Base-by-base conservation (phyloP, 202 grass and related monocot species). In the Elaeis oleifera region DNA sequence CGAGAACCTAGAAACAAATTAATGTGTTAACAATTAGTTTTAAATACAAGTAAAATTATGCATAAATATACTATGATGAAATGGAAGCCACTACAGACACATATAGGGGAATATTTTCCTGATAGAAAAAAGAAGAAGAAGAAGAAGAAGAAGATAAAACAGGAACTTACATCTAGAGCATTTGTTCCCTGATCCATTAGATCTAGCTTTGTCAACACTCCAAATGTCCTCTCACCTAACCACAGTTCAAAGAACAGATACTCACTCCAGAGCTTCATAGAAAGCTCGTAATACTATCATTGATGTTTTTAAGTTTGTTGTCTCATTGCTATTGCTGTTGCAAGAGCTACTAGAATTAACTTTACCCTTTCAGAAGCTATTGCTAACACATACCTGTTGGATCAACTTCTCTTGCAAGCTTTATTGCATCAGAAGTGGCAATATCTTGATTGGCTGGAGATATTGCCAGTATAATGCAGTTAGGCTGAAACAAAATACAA, bases 371-470 rank as follows among this genome's bases (percentile, higher is more conserved):
- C 32, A 13, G 36, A 13, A 44, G 6, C 20, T 64, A 58, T 59
- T 53, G 21, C 25, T 44, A 63, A n/a, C 18, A 63, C 57, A 6
- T 68, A 90, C 87, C 87, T 82, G 68, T 67, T 51, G 87, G 82
- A 80, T 90, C 87, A 60, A 85, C 82, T 71, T 90, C 87, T 51
- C 61, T 85, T n/a, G 78, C 32, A 52, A 86, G 70, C 60, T 81
- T 86, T 53, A 86, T 86, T 5, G 83, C 83, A 75, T 86, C 83
- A 22, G 83, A 86, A 59, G 83, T 86, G 16, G 83, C 83, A 39
- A 86, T 86, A 70, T 86, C 83, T 81, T 86, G 83, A 74, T 86
- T 86, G 27, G 83, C 83, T 66, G 83, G 79, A 53, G 87, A 90
- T 77, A 90, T 90, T 71, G 87, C 87, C 75, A 90, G 68, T 74